Percentiles rank a stretch among this genome's conserved stretches.
These are phyloP conservation scores for Phytopythium cucurbitacearum DNA, from an alignment of 352 stramenopile species.

Conservation along the genomic window DNA sequence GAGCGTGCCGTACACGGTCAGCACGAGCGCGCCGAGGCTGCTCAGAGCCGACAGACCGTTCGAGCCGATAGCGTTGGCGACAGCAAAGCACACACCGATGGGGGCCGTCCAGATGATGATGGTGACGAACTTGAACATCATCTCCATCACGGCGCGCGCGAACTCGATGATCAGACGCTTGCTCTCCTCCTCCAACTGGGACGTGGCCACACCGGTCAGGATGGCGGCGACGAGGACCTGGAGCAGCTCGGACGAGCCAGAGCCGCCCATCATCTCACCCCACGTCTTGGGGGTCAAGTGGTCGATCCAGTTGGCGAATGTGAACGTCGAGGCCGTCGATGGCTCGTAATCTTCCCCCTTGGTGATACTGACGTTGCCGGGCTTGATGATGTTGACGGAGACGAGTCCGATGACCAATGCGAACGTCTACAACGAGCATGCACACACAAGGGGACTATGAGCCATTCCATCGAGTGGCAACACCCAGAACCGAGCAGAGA, in stretches of 20 bases:
- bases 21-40: slow-evolving; percentile 33
- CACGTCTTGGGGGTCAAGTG: slow-evolving; percentile 65
- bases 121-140: slow-evolving; percentile 69
- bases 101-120: slow-evolving; percentile 64
- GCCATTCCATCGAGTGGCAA: background rate
- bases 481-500: background rate
- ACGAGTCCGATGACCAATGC: slow-evolving; percentile 44
- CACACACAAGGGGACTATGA: background rate
- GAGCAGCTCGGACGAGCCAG: slow-evolving; percentile 47
- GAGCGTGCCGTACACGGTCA: slow-evolving; percentile 43
- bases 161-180: slow-evolving; percentile 44
- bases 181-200: slow-evolving; percentile 21
- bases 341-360: slow-evolving; percentile 30
- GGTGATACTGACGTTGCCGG: slow-evolving; percentile 31
- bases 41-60: slow-evolving; percentile 41
- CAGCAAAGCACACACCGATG: slow-evolving; percentile 51
- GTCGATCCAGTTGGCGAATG: slow-evolving; percentile 48
- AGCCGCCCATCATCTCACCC: slow-evolving; percentile 64
- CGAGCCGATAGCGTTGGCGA: slow-evolving; percentile 41
- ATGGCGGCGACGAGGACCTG: slow-evolving; percentile 50
- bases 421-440: slow-evolving; percentile 11
- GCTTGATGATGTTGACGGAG: slow-evolving; percentile 51
- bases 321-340: slow-evolving; percentile 18
- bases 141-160: slow-evolving; percentile 39
- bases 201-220: slow-evolving; percentile 34